Evolutionary conservation across 139 green algal genomes (phyloP).

Genomic region (Micractinium conductrix): DNA sequence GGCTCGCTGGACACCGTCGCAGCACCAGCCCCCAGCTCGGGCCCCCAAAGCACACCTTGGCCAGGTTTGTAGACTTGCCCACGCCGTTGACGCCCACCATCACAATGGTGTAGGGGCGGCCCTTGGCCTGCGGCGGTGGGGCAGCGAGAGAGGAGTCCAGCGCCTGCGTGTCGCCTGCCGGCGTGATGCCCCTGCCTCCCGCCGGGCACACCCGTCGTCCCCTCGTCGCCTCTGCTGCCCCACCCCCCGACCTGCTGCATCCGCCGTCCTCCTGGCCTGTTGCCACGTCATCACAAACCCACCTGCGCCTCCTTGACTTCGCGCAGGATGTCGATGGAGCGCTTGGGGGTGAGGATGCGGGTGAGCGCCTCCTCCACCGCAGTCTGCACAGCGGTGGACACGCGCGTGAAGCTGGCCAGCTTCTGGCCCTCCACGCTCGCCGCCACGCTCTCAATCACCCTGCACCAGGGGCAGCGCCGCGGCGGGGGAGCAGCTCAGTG

Average conservation of each 20-base stretch:
- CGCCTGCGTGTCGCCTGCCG: no score
- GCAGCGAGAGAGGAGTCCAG: background rate
- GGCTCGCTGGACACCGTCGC: no score
- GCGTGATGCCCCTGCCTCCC: no score
- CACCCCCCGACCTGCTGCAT: no score
- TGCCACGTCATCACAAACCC: no score
- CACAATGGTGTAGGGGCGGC: constrained; percentile 94
- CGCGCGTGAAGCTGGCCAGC: constrained; percentile 89
- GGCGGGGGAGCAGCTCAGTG: no score
- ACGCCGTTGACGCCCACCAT: constrained; percentile 99
- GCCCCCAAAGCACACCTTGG: constrained; percentile 97
- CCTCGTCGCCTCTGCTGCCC: no score
- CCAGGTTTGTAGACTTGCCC: constrained; percentile 98
- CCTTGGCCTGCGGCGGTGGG: constrained; percentile 45
- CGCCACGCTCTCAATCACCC: constrained; percentile 77
- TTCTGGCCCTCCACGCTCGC: constrained; percentile 84
- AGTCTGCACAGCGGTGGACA: constrained; percentile 73
- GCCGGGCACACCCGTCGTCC: no score
- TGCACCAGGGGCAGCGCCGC: constrained; percentile 8
- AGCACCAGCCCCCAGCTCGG: no score
- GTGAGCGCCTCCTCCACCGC: constrained; percentile 85
- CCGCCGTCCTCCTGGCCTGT: no score
- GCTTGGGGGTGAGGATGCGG: constrained; percentile 83
- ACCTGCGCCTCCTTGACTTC: constrained; percentile 65
- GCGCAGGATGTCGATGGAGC: constrained; percentile 81